Evolutionary conservation across 2,329 filamentous ascomycete genomes (phyloP).

Genomic region (Calycina marina): DNA sequence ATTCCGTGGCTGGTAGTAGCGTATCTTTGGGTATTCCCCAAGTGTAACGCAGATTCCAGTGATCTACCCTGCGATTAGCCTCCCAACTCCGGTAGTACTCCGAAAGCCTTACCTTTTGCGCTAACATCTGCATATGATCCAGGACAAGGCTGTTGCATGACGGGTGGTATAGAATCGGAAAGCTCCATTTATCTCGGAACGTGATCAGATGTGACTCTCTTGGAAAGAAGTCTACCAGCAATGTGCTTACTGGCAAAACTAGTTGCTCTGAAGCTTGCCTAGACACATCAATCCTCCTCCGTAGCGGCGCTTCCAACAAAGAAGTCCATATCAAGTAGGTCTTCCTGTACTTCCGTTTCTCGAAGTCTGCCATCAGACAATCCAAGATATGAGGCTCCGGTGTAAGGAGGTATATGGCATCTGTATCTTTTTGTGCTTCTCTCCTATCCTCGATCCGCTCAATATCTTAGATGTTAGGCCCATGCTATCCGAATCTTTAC

Average conservation of each 20-base stretch:
- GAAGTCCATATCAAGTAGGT: constrained; percentile 75
- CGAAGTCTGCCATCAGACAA: constrained; percentile 84
- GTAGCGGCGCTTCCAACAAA: constrained; percentile 54
- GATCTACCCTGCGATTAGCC: too few species aligned
- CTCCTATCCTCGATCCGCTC: constrained; percentile 83
- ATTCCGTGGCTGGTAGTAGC: constrained; percentile 69
- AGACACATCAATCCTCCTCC: constrained; percentile 61
- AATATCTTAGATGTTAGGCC: too few species aligned
- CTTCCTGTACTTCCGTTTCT: constrained; percentile 65
- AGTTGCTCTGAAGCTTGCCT: constrained; percentile 58
- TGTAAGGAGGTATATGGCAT: constrained; percentile 85
- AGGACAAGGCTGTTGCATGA: constrained; percentile 73
- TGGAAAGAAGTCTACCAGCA: constrained; percentile 81
- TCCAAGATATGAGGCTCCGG: constrained; percentile 81
- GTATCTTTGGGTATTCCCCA: constrained; percentile 87
- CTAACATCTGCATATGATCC: constrained; percentile 68
- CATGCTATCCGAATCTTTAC: too few species aligned
- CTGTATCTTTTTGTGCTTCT: constrained; percentile 74
- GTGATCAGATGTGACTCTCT: constrained; percentile 84
- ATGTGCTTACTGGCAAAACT: constrained; percentile 64
- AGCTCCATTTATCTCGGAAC: constrained; percentile 91
- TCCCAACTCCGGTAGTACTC: constrained; percentile 5
- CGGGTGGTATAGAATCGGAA: constrained; percentile 82
- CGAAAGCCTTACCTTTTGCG: constrained; percentile 84
- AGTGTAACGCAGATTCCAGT: constrained; percentile 78